Base-by-base conservation (phyloP, 2,329 filamentous ascomycete species). In the Cadophora sp. region DNA sequence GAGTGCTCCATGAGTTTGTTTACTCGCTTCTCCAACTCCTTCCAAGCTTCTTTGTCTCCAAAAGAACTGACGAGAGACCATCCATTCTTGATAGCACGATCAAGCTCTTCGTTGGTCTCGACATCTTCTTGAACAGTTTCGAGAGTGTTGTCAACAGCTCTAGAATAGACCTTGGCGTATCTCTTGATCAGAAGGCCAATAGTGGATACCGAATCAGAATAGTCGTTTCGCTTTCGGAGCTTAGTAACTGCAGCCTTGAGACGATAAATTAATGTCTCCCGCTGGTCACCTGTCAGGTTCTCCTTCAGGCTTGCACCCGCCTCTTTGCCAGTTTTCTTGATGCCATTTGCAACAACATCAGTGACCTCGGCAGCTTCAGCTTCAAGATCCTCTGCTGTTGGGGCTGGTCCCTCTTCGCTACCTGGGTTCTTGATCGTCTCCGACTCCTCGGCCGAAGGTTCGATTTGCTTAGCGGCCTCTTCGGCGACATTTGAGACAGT, bases 161-260 rank as follows among this genome's bases (percentile, higher is more conserved):
- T 88, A 0, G 93, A 92, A 77, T 97, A 97, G 11, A 89, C 84
- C 70, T 88, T 82, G 11, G 92, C 90, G 78, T 97, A 97, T 51
- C 91, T 88, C 76, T 93, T 88, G 66, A 97, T 84, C 6, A 98
- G 83, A 8, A 89, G 80, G 0, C 92, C 88, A 37, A 98, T 79
- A 0, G 90, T 93, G 0, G 92, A 93, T 0, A 97, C 93, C 0
- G 94, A 97, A 59, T 94, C 89, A 0, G 91, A 89, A 78, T 98
- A 98, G 77, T 97, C 93, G 8, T 86, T 87, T 62, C 92, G 89
- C 75, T 92, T 86, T 8, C 92, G 86, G 16, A 98, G 85, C 48
- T 91, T 92, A 16, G 87, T 73, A 3, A 98, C 89, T 0, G 91
- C 89, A 74, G 91, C 84, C 79, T 94, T 95, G 61, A 98, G 82